Percentiles rank a stretch among this genome's conserved stretches.
These are phyloP conservation scores for Yarrowia keelungensis DNA, from an alignment of 805 yeast genomes.

Conservation along the genomic window DNA sequence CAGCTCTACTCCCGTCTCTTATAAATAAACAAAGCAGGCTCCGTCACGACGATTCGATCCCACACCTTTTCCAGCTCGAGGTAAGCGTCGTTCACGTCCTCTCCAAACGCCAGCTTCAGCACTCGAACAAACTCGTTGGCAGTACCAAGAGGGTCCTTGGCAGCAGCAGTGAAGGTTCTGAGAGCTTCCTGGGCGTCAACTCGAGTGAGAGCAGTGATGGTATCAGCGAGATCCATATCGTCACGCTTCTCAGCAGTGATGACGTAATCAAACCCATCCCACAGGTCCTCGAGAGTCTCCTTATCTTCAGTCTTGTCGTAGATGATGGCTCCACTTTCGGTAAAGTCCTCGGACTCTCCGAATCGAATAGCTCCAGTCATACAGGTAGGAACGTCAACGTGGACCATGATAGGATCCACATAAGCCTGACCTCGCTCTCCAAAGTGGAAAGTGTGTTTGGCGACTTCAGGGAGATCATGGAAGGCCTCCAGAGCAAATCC, in stretches of 20 bases:
- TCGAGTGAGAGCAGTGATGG: slow-evolving; percentile 10
- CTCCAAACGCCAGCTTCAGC: slow-evolving; percentile 12
- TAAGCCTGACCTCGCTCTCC: slow-evolving; percentile 29
- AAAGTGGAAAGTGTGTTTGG: slow-evolving; percentile 44
- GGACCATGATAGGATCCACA: slow-evolving; percentile 56
- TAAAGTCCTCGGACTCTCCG: slow-evolving; percentile 59
- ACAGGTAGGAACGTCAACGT: slow-evolving; percentile 79
- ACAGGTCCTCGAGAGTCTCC: slow-evolving; percentile 51
- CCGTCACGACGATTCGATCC: slow-evolving; percentile 9
- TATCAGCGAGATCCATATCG: slow-evolving; percentile 26
- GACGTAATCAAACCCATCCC: slow-evolving; percentile 61
- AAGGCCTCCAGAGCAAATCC: slow-evolving; percentile 70
- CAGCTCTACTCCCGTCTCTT: not conserved
- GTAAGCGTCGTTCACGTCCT: slow-evolving; percentile 19
- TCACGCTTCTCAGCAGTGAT: slow-evolving; percentile 53
- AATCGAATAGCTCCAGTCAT: slow-evolving; percentile 88
- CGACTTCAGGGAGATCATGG: slow-evolving; percentile 52
- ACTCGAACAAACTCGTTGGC: not conserved
- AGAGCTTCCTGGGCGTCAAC: slow-evolving; percentile 15
- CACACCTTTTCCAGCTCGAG: slow-evolving; percentile 22
- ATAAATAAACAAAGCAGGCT: slow-evolving; percentile 29
- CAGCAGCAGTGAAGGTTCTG: not conserved
- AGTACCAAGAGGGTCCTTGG: slow-evolving; percentile 6
- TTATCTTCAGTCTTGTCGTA: slow-evolving; percentile 81
- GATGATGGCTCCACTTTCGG: slow-evolving; percentile 40